Evolutionary conservation across 257 asterid species (phyloP).

Genomic region (Plantago major): DNA sequence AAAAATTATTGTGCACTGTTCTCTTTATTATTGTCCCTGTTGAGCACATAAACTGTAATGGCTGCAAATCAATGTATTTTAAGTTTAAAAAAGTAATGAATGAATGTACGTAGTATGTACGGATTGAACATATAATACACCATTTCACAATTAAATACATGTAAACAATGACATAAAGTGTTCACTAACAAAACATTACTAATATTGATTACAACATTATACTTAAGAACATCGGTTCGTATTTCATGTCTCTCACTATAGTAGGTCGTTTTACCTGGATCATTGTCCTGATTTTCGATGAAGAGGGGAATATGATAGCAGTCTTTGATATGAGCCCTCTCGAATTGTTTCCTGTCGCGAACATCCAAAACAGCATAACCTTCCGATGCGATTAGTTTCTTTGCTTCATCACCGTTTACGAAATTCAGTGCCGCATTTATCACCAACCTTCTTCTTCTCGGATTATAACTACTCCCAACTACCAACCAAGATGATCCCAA

Average conservation of each 20-base stretch:
- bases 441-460: conserved; percentile 28
- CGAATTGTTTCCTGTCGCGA: conserved; percentile 70
- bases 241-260: no score
- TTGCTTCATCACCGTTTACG: conserved; percentile 67
- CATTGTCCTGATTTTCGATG: conserved; percentile 74
- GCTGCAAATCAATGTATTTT: neutral
- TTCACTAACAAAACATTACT: no score
- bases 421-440: conserved; percentile 60
- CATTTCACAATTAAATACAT: no score
- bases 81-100: neutral
- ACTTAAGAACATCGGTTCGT: no score
- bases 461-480: conserved; percentile 29
- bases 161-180: no score
- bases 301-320: conserved; percentile 77
- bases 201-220: no score
- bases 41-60: conserved; percentile 9
- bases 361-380: conserved; percentile 78
- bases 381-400: conserved; percentile 62
- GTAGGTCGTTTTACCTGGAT: no score
- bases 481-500: conserved; percentile 41
- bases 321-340: conserved; percentile 72
- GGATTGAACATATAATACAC: no score
- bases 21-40: conserved; percentile 74
- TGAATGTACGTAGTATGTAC: neutral
- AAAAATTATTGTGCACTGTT: conserved; percentile 74